Evolutionary conservation across 2,329 filamentous ascomycete genomes (phyloP).

Genomic region (Ascochyta fabae): DNA sequence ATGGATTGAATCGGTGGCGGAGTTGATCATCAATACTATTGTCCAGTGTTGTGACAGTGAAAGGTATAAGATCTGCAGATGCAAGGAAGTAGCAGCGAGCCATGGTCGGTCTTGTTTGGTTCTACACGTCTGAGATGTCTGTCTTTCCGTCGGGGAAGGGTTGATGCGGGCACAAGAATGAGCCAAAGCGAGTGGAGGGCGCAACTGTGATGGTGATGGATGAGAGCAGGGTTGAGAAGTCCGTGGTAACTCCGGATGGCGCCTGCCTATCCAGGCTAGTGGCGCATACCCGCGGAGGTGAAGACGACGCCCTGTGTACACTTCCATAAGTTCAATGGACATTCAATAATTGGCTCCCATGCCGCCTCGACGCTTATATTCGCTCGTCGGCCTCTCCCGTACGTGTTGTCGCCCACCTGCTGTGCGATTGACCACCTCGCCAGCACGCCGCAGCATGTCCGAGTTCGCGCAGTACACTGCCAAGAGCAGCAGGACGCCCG

Average conservation of each 20-base stretch:
- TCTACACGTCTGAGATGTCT: no score
- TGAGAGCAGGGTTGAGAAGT: not conserved
- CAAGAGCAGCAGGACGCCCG: conserved; percentile 31
- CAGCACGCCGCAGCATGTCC: conserved; percentile 35
- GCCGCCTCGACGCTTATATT: conserved; percentile 31
- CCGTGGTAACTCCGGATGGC: not conserved
- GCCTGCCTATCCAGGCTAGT: conserved; percentile 5
- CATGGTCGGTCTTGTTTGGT: no score
- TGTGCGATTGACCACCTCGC: conserved; percentile 32
- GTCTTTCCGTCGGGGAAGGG: no score
- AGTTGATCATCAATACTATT: no score
- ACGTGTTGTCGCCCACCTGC: conserved; percentile 35
- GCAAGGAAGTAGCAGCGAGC: no score
- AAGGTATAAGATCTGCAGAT: no score
- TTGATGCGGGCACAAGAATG: no score
- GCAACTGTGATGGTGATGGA: no score
- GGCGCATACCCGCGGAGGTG: not conserved
- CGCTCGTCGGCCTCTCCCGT: conserved; percentile 34
- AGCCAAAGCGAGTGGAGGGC: no score
- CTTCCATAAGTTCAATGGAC: not conserved
- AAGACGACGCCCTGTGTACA: conserved; percentile 4
- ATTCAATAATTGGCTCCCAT: conserved; percentile 22
- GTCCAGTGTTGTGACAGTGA: no score
- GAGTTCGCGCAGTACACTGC: conserved; percentile 40
- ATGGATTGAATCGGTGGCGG: no score